Conservation (phyloP, 345 rosid species). For the Raphanus sativus region DNA sequence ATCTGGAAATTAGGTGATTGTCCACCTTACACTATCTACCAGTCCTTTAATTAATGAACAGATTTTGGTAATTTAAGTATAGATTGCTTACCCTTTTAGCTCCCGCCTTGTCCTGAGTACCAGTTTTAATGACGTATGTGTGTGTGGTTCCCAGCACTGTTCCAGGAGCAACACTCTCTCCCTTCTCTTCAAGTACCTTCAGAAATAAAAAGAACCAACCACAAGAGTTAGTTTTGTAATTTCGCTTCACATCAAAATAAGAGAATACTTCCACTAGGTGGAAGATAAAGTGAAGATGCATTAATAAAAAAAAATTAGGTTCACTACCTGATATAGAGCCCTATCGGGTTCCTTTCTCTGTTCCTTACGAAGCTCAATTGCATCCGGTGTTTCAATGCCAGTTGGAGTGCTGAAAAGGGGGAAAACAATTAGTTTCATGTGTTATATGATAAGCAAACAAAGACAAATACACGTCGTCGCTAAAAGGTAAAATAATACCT, state of each 20-base stretch:
- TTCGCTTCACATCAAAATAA: background rate
- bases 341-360: constrained; percentile 97
- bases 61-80: background rate
- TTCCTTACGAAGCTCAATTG: constrained; percentile 97
- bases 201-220: background rate
- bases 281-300: background rate
- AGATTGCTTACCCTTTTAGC: constrained; percentile 81
- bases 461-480: constrained; percentile 2
- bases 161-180: constrained; percentile 81
- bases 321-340: constrained; percentile 83
- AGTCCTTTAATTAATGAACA: background rate
- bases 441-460: background rate
- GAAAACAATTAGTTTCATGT: background rate
- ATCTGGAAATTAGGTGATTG: background rate
- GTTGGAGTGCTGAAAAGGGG: constrained; percentile 77
- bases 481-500: constrained; percentile 51
- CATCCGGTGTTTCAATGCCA: constrained; percentile 99
- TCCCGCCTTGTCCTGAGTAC: constrained; percentile 73
- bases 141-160: constrained; percentile 88
- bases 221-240: background rate
- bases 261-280: background rate
- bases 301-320: constrained; percentile 7
- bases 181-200: constrained; percentile 89
- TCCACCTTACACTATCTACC: background rate
- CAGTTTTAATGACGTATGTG: constrained; percentile 77